Evolutionary conservation across 139 green algal species (phyloP).

Genomic region (Gonium pectorale): DNA sequence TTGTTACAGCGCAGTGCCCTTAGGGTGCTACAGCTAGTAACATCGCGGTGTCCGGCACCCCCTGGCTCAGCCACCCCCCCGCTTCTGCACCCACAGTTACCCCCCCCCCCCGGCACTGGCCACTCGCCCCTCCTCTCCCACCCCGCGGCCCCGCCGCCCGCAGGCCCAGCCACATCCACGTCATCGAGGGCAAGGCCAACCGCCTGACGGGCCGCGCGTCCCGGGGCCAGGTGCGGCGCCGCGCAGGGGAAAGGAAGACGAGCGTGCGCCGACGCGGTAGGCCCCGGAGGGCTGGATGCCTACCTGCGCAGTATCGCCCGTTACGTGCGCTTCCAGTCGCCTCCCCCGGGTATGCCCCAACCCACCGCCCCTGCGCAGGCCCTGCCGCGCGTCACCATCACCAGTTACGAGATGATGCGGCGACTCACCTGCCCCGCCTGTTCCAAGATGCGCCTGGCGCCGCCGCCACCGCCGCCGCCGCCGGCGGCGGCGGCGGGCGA

Average conservation of each 20-base stretch:
- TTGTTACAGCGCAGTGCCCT: too few relatives aligned
- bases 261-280: neutral
- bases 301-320: neutral
- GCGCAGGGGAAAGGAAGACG: neutral
- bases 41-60: too few relatives aligned
- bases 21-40: too few relatives aligned
- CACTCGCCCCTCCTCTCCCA: too few relatives aligned
- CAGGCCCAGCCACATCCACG: slow-evolving; percentile 60
- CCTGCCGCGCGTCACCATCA: slow-evolving; percentile 76
- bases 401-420: slow-evolving; percentile 91
- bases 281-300: neutral
- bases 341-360: neutral
- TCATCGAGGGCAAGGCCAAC: slow-evolving; percentile 80
- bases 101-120: too few relatives aligned
- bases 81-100: too few relatives aligned
- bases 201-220: slow-evolving; percentile 41
- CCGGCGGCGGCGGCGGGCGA: neutral
- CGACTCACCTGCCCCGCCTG: slow-evolving; percentile 82
- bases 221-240: neutral
- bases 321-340: neutral
- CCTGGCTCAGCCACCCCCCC: too few relatives aligned
- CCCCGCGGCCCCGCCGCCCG: too few relatives aligned
- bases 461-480: neutral
- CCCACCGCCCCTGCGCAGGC: neutral
- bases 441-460: slow-evolving; percentile 44